These are phyloP conservation scores for Plasmodium yoelii DNA, from an alignment of 169 alveolate species.

Conservation along the genomic window DNA sequence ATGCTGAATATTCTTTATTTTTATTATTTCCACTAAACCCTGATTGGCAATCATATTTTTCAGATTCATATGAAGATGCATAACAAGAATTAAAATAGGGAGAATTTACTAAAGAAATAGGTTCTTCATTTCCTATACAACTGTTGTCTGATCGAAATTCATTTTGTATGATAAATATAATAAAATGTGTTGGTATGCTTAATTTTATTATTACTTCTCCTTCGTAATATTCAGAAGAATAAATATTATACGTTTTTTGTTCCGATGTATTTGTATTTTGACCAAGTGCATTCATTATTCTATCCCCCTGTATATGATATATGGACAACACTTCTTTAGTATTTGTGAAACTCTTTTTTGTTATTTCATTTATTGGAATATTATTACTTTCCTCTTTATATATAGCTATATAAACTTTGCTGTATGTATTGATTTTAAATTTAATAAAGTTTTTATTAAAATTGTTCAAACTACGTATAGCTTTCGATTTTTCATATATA, in stretches of 20 bases:
- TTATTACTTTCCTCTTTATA: constrained; percentile 78
- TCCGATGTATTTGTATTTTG: constrained; percentile 58
- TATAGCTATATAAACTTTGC: constrained; percentile 81
- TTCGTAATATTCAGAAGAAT: constrained; percentile 48
- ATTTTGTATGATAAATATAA: constrained; percentile 77
- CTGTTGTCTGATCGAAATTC: constrained; percentile 74
- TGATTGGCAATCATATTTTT: constrained; percentile 81
- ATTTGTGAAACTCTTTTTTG: constrained; percentile 14
- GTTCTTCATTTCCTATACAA: constrained; percentile 75
- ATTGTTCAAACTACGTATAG: constrained; percentile 72
- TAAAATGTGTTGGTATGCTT: constrained; percentile 76
- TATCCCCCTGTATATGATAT: constrained; percentile 56
- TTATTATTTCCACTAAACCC: constrained; percentile 83
- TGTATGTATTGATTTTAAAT: constrained; percentile 77
- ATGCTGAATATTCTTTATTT: constrained; percentile 82
- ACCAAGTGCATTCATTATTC: no score
- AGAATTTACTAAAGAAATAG: constrained; percentile 72
- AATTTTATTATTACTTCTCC: constrained; percentile 61
- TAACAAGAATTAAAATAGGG: constrained; percentile 67
- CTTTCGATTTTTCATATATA: constrained; percentile 80
- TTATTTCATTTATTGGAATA: constrained; percentile 66
- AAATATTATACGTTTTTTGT: constrained; percentile 62
- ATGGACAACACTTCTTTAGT: constrained; percentile 69
- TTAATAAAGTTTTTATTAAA: constrained; percentile 61
- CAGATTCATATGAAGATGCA: constrained; percentile 80